A percentile compares a stretch with the other conserved stretches of the same genome.
Conservation (phyloP, 1,139 yeast species). For the Yamadazyma songkhlaensis region DNA sequence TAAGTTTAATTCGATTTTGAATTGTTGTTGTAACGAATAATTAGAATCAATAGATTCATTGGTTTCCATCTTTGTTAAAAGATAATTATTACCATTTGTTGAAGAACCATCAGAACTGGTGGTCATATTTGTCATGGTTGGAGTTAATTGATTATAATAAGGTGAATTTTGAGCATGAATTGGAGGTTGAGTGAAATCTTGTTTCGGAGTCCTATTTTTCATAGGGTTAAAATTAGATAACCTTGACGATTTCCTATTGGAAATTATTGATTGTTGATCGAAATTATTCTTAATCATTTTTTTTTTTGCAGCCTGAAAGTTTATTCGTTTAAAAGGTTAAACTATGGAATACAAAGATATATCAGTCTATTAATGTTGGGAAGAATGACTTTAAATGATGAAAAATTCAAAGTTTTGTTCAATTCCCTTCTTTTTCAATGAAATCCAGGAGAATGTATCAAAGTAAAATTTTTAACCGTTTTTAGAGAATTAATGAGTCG, state of each 20-base stretch:
- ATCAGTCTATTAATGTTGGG: too few species aligned
- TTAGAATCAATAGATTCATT: slow-evolving; percentile 42
- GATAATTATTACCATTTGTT: slow-evolving; percentile 17
- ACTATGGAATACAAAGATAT: too few species aligned
- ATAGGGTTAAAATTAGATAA: slow-evolving; percentile 18
- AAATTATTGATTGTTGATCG: slow-evolving; percentile 13
- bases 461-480: slow-evolving; percentile 3
- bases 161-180: slow-evolving; percentile 8
- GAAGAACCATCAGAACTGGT: slow-evolving; percentile 5
- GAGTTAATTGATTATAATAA: slow-evolving; percentile 9
- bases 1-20: slow-evolving; percentile 25
- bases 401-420: background rate
- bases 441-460: slow-evolving; percentile 3
- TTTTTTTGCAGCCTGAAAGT: too few species aligned
- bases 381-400: too few species aligned
- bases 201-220: slow-evolving; percentile 8
- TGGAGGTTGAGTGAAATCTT: slow-evolving; percentile 1
- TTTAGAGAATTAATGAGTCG: slow-evolving; percentile 8
- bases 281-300: slow-evolving; percentile 6
- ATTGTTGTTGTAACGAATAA: slow-evolving; percentile 16
- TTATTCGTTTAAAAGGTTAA: too few species aligned
- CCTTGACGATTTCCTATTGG: slow-evolving; percentile 15
- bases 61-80: slow-evolving; percentile 45
- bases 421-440: background rate
- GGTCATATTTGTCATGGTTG: slow-evolving; percentile 13